Evolutionary conservation across 1,284 basidiomycete species (phyloP), one percentile per base, ranked within the genome.

Genomic region (Vanrija sp.): DNA sequence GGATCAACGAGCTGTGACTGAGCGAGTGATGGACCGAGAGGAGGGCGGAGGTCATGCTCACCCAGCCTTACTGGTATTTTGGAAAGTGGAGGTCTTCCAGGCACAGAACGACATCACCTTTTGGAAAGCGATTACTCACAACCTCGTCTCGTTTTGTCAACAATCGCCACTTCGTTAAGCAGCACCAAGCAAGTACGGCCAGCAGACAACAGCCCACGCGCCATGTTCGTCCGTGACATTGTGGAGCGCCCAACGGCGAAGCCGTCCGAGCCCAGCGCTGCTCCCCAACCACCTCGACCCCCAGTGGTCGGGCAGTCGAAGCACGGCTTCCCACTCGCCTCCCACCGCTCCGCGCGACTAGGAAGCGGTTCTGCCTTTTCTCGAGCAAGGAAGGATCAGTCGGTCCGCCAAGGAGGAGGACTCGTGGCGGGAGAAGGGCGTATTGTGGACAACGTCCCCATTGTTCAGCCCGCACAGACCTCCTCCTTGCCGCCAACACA

Each of bases 141-240:
- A 23, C 24, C 24, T 16, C 16, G 23, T 23, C 24, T 18, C 10
- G 20, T 16, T 27, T 31, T 14, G 31, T 31, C 10, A 31, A 7
- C 31, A 8, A 24, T 7, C 42, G 8, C 22, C n/a, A 25, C 23
- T 24, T n/a, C 14, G n/a, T 22, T 4, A 9, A 41, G 19, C 7
- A 20, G 14, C 10, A 41, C 15, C 20, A 5, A 41, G 22, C 15
- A 31, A 45, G 16, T n/a, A 18, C 18, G 14, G 5, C 27, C 12
- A 12, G 15, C 31, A 14, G 31, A 47, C 20, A 37, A 37, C 16
- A 44, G 2, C 8, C 15, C 25, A 39, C 41, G 16, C 18, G 23
- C 47, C 18, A 67, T 67, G 65, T 54, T 67, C 12, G 60, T 66
- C 39, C 55, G 63, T 42, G 66, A 68, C 45, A 68, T 68, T 20